Conservation (phyloP, 1,139 yeast species). For the Yamadazyma sp. region DNA sequence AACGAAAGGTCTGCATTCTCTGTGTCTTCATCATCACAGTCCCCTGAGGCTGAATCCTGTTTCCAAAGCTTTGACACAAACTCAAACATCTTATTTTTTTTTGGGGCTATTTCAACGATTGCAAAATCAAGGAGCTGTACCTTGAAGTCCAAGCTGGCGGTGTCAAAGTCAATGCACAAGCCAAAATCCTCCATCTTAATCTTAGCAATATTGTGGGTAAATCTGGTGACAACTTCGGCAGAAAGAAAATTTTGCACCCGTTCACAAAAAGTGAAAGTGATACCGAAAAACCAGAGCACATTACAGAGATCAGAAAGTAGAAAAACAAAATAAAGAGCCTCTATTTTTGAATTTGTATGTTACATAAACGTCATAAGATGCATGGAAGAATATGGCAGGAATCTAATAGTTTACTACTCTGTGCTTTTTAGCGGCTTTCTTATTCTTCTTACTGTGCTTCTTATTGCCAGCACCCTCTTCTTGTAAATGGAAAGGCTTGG, state of each 20-base stretch:
- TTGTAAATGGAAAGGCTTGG: conserved; percentile 71
- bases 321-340: neutral
- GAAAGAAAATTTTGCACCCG: too few relatives aligned
- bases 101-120: neutral
- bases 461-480: conserved; percentile 36
- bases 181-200: neutral
- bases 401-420: conserved; percentile 40
- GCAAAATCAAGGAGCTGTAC: conserved; percentile 2
- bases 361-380: conserved; percentile 3
- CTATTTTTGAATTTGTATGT: neutral
- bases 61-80: conserved; percentile 2
- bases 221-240: too few relatives aligned
- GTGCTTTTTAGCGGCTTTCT: conserved; percentile 55
- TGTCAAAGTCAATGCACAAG: conserved; percentile 9
- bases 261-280: too few relatives aligned
- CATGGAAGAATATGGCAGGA: neutral
- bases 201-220: neutral
- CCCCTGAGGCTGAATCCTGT: neutral
- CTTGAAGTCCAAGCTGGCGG: conserved; percentile 7
- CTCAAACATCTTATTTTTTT: neutral
- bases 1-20: too few relatives aligned
- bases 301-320: too few relatives aligned
- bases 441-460: conserved; percentile 79
- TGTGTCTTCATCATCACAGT: too few relatives aligned
- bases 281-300: too few relatives aligned